Base-by-base conservation (phyloP, 1,139 yeast species). In the Lodderomyces parapsilosis region DNA sequence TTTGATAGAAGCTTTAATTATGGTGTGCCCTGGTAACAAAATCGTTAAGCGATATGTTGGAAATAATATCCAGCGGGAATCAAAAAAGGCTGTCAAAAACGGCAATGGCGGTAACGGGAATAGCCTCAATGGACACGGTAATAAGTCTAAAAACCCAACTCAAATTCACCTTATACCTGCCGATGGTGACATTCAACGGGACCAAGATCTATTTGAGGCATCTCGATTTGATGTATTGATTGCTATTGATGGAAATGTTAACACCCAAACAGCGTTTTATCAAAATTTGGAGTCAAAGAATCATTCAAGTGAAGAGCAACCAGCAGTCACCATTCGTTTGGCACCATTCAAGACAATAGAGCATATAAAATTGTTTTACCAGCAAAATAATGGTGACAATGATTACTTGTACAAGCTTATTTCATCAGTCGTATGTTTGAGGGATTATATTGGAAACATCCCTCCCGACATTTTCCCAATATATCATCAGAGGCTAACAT, bases 271-370 rank as follows among this genome's bases (percentile, higher is more conserved):
- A 38, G 62, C 52, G 2, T 65, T 65, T 46, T 56, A 71, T 51
- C 60, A 35, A 52, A 52, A 41, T n/a, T 41, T 71, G 11, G 53
- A 72, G 38, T 40, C 46, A 11, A 77, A 71, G 49, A 65, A 70
- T 46, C 52, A 70, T 31, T 44, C 55, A 5, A 54, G 53, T 18
- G 24, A 35, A 9, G 32, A 32, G n/a, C 30, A 28, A n/a, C 59
- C 57, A 4, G 74, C 84, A 0, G 86, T 94, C 2, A 66, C 86
- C 4, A 62, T 93, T 19, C 68, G 93, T 31, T 66, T 91, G 22
- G 78, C 88, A 2, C 86, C 96, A 1, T 78, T 84, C 49, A 82
- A 87, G 56, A 84, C 96, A 2, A 81, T 89, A 25, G 97, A 91
- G 54, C 98, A 91, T 56, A 80, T 84, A 49, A 79, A 61, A 51